Base-by-base conservation (phyloP, 2,329 filamentous ascomycete species). In the Rhinocladiella similis region DNA sequence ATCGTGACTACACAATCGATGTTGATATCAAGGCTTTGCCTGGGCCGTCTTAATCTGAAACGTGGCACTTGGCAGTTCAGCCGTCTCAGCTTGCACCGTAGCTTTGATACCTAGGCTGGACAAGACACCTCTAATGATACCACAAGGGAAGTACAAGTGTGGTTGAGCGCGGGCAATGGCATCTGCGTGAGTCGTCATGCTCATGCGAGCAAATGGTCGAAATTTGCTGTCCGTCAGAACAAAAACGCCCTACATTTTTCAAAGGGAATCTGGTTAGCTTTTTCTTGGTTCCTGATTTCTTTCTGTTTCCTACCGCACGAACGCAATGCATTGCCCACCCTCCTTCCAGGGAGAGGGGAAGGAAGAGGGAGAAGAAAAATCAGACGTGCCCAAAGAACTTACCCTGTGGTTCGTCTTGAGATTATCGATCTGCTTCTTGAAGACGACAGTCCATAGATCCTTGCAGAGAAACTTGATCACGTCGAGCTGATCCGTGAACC, bases 391-490 rank as follows among this genome's bases (percentile, higher is more conserved):
- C n/a, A n/a, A n/a, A n/a, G 41, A 42, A 57, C 80, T 16, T 77
- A 91, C 88, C 66, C 94, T 81, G 72, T 99, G 94, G 70, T 99
- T 99, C 7, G 94, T 99, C 76, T 99, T 99, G 46, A 99, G 81
- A 71, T 99, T 99, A 74, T 99, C 94, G 69, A 99, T 90, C 73
- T 97, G 95, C 75, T 99, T 99, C 70, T 90, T 83, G 74, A 97
- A 99, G 14, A 97, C 84, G 18, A 97, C 80, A 33, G 86, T 91
- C 94, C 94, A 99, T 43, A 99, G 81, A 72, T 99, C 94, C 78
- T 99, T 99, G 83, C 94, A 99, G 48, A 99, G 80, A 69, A 99
- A 97, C 73, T 99, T 99, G 72, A 99, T 99, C 48, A 92, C 89
- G 70, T 97, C 94, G 41, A 99, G 84, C 3, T 92, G 92, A 66